A percentile compares a stretch with the other conserved stretches of the same genome.
These are phyloP conservation scores for rapeseed (Brassica napus) DNA, from an alignment of 345 rosid species.

Conservation along the genomic window DNA sequence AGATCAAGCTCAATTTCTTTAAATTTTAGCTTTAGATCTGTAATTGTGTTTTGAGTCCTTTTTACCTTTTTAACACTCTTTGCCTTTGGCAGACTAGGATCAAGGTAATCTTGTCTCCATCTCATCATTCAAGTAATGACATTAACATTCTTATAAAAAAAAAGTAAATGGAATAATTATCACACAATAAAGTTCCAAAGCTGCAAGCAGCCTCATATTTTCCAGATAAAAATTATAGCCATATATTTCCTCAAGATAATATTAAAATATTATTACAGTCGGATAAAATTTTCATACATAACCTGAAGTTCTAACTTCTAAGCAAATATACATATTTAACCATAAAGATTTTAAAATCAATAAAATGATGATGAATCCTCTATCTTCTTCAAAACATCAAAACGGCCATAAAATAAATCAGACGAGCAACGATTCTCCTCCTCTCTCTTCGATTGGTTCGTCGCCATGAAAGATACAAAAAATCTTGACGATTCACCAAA, in stretches of 20 bases:
- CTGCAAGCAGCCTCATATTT: background rate
- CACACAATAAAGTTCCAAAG: background rate
- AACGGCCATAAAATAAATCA: conserved; percentile 4
- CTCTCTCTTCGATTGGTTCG: conserved; percentile 25
- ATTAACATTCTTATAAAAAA: background rate
- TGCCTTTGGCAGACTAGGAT: background rate
- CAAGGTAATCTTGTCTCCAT: background rate
- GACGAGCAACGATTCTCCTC: conserved; percentile 27
- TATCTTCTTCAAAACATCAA: conserved; percentile 1
- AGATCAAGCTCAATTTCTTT: too few relatives aligned
- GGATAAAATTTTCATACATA: background rate
- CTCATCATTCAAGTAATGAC: background rate
- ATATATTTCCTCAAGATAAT: background rate
- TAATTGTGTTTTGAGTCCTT: too few relatives aligned
- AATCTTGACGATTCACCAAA: background rate
- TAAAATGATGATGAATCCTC: conserved; percentile 17
- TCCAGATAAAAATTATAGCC: background rate
- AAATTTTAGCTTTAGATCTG: too few relatives aligned
- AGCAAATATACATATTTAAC: background rate
- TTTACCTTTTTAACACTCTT: too few relatives aligned
- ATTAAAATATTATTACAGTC: background rate
- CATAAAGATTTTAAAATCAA: conserved; percentile 5
- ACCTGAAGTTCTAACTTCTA: background rate
- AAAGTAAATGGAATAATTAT: background rate
- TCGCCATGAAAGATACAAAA: conserved; percentile 29